These are phyloP conservation scores for Pinus tabuliformis DNA, from an alignment of 75 land plant species.

Conservation along the genomic window DNA sequence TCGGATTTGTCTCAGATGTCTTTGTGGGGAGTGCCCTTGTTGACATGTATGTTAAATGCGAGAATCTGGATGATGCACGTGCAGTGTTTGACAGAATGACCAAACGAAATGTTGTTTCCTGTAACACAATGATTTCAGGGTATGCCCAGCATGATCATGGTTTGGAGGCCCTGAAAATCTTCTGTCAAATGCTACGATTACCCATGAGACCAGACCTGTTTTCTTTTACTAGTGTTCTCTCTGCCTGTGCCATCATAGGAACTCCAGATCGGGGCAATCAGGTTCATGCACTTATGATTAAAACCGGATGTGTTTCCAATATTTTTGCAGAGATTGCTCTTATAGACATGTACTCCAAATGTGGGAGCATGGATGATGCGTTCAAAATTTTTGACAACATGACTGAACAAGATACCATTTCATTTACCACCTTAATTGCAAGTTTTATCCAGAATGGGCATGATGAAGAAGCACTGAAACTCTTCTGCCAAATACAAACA, in stretches of 20 bases:
- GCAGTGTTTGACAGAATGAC: conserved; percentile 51
- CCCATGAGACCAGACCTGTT: conserved; percentile 35
- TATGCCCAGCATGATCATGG: conserved; percentile 38
- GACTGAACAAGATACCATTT: conserved; percentile 29
- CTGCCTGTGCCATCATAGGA: conserved; percentile 43
- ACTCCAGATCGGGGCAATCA: conserved; percentile 32
- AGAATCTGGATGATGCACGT: conserved; percentile 35
- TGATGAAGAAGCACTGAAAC: conserved; percentile 43
- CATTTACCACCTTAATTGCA: conserved; percentile 75
- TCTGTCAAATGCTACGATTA: conserved; percentile 31
- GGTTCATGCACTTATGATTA: conserved; percentile 30
- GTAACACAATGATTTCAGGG: conserved; percentile 55
- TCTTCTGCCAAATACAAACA: conserved; percentile 36
- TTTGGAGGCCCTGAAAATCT: conserved; percentile 36
- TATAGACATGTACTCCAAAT: conserved; percentile 65
- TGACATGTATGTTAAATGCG: conserved; percentile 62
- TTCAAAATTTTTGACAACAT: conserved; percentile 37
- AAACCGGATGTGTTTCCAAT: conserved; percentile 28
- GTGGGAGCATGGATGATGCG: conserved; percentile 35
- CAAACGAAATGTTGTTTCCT: conserved; percentile 37
- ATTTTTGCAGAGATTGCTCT: conserved; percentile 40
- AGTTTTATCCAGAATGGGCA: conserved; percentile 41
- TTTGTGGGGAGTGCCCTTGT: conserved; percentile 29
- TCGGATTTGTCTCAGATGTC: conserved; percentile 15
- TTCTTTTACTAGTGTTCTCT: conserved; percentile 37